These are phyloP conservation scores for Sphagnum fallax DNA, from an alignment of 228 moss, liverwort and hornwort species.

Conservation along the genomic window DNA sequence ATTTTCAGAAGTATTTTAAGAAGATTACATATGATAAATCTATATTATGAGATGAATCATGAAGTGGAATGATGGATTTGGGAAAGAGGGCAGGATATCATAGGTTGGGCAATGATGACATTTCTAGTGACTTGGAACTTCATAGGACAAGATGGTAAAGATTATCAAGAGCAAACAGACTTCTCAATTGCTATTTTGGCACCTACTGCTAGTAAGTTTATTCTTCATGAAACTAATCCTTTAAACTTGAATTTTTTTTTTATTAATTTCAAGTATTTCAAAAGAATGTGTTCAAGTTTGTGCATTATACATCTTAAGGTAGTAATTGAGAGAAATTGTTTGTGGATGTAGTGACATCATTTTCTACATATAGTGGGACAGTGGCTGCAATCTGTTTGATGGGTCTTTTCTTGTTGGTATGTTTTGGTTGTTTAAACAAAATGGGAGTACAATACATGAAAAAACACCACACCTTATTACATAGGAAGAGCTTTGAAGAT, in stretches of 20 bases:
- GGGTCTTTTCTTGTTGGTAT: conserved; percentile 25
- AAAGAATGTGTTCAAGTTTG: neutral
- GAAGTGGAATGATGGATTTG: neutral
- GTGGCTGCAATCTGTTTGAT: conserved; percentile 35
- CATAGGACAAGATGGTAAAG: conserved; percentile 8
- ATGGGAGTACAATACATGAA: conserved; percentile 18
- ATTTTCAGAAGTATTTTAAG: neutral
- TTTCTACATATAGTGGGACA: conserved; percentile 39
- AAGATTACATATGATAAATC: neutral
- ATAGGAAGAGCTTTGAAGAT: conserved; percentile 27
- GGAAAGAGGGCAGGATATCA: conserved; percentile 51
- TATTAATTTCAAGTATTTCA: neutral
- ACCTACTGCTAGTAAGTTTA: conserved; percentile 42
- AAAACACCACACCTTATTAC: conserved; percentile 24
- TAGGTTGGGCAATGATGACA: conserved; percentile 43
- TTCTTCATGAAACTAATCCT: neutral
- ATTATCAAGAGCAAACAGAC: conserved; percentile 4
- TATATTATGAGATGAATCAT: neutral
- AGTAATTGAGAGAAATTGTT: neutral
- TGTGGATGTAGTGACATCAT: conserved; percentile 26
- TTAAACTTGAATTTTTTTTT: neutral
- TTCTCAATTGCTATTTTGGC: conserved; percentile 39
- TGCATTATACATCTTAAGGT: neutral
- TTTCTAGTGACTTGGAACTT: conserved; percentile 45
- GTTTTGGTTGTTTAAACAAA: conserved; percentile 28